Conservation (phyloP, 768 basidiomycete species). For the Tephrocybe sp. region DNA sequence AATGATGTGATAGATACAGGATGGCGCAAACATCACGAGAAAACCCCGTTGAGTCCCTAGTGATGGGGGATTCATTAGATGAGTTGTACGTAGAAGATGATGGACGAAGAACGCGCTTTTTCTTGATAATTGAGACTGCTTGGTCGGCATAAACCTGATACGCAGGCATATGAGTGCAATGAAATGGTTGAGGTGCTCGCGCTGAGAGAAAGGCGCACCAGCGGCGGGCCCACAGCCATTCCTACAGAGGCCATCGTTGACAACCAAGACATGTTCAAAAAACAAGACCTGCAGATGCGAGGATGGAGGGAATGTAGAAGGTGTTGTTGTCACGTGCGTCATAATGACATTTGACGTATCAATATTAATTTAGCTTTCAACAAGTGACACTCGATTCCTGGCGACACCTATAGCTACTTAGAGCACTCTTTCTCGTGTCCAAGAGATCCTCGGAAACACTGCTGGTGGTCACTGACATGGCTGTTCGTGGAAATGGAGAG, state of each 20-base stretch:
- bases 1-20: constrained; percentile 40
- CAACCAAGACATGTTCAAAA: constrained; percentile 51
- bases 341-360: not conserved
- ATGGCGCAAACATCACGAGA: constrained; percentile 87
- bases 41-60: constrained; percentile 83
- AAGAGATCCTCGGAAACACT: not conserved
- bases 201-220: constrained; percentile 37
- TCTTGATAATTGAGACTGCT: constrained; percentile 74
- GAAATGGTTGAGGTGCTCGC: not conserved
- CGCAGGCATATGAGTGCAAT: not conserved
- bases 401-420: not conserved
- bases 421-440: not conserved
- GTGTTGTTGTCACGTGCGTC: not conserved
- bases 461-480: constrained; percentile 1
- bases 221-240: constrained; percentile 83
- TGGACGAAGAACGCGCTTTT: constrained; percentile 46
- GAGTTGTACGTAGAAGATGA: not conserved
- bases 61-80: constrained; percentile 3
- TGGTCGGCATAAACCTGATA: constrained; percentile 79
- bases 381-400: not conserved
- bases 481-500: constrained; percentile 12
- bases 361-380: not conserved
- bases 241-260: constrained; percentile 66
- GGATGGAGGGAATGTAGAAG: not conserved
- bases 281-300: not conserved